Percentiles rank a stretch among this genome's conserved stretches.
phyloP scores from a whole-genome alignment of 257 asterid genomes.

The Salvia hispanica region DNA sequence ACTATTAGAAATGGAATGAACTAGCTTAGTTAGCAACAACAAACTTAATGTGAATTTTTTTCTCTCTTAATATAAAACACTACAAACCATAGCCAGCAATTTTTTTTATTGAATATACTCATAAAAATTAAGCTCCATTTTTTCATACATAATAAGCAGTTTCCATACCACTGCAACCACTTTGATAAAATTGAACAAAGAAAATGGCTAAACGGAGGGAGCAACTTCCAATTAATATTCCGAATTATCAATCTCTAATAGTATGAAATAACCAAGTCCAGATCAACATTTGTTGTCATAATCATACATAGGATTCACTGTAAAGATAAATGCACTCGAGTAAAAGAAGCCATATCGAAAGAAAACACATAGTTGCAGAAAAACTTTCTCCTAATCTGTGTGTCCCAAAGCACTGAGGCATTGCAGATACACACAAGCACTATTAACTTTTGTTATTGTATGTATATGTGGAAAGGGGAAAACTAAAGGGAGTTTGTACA shows the following conservation, averaged over 20 bases:
- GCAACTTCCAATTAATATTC: constrained; percentile 1
- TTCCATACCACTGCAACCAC: background rate
- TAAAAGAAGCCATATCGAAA: background rate
- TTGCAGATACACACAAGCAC: background rate
- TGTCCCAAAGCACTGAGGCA: background rate
- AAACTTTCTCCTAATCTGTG: background rate
- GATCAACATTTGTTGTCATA: background rate
- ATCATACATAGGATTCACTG: background rate
- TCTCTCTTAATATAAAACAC: background rate
- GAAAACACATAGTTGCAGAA: background rate
- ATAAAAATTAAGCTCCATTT: background rate
- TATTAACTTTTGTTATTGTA: background rate
- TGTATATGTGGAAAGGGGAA: too few species aligned
- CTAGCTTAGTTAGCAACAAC: constrained; percentile 11
- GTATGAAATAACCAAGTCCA: background rate
- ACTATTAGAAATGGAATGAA: background rate
- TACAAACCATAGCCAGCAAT: background rate
- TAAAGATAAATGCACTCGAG: background rate
- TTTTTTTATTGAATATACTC: background rate
- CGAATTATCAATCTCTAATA: background rate
- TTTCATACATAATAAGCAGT: background rate
- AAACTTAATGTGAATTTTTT: background rate
- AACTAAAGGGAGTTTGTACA: background rate
- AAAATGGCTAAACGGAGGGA: background rate
- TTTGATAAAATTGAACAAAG: background rate